These are phyloP conservation scores for Populus pruinosa DNA, from an alignment of 345 rosid species.

Conservation along the genomic window DNA sequence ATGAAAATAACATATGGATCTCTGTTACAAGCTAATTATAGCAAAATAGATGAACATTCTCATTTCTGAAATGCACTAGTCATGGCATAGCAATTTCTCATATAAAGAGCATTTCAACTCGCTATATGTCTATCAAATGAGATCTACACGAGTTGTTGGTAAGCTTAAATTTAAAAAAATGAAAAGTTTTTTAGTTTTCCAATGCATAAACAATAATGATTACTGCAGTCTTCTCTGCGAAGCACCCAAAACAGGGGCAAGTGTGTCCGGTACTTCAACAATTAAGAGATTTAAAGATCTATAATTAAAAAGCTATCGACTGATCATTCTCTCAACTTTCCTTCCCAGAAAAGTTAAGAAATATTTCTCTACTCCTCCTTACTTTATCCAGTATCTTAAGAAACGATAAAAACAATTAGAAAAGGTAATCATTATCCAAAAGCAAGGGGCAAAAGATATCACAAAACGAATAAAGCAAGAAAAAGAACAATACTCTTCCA, in stretches of 20 bases:
- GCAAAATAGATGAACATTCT: neutral
- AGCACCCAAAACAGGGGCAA: neutral
- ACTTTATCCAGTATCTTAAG: constrained; percentile 1
- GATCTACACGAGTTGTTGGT: neutral
- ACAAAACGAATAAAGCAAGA: constrained; percentile 37
- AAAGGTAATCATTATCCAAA: constrained; percentile 21
- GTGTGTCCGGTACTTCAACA: neutral
- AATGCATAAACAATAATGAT: neutral
- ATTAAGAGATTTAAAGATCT: neutral
- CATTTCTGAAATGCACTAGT: neutral
- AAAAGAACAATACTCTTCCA: constrained; percentile 32
- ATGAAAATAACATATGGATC: neutral
- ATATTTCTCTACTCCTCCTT: neutral
- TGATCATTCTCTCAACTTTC: neutral
- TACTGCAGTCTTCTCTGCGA: neutral
- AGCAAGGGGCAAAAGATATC: constrained; percentile 22
- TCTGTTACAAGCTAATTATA: neutral
- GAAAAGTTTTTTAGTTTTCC: neutral
- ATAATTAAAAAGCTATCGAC: neutral
- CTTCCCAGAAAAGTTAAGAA: neutral
- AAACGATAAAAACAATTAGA: neutral
- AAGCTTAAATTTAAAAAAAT: neutral
- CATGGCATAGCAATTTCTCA: neutral
- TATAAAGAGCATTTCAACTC: neutral
- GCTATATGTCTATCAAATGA: neutral